Evolutionary conservation across 2,329 filamentous ascomycete genomes (phyloP).

Genomic region (Colletotrichum scovillei): DNA sequence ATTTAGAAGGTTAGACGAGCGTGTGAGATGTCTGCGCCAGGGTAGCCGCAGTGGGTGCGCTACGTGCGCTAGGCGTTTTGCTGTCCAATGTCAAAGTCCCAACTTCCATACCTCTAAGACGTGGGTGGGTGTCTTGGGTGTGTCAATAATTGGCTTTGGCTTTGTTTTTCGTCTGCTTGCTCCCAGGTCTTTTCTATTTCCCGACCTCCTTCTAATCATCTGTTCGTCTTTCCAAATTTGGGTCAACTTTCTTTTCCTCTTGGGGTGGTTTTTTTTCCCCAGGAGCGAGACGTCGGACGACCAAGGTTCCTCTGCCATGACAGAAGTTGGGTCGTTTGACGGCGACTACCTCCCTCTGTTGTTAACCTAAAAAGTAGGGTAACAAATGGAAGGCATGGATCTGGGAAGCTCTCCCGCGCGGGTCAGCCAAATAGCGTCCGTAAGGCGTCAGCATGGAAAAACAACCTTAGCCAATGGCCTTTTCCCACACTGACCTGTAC

Average conservation of each 20-base stretch:
- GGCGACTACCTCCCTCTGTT: background rate
- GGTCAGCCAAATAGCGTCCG: constrained; percentile 14
- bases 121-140: constrained; percentile 3
- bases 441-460: constrained; percentile 18
- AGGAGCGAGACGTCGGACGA: background rate
- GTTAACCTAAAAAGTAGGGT: no score
- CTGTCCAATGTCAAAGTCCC: constrained; percentile 1
- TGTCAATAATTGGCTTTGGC: constrained; percentile 7
- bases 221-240: background rate
- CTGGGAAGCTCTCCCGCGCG: constrained; percentile 9
- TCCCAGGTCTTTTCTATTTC: background rate
- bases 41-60: constrained; percentile 33
- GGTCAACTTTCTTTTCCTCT: constrained; percentile 1
- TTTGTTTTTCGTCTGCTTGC: constrained; percentile 7
- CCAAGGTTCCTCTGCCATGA: background rate
- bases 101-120: background rate
- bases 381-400: background rate
- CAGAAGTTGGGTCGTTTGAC: background rate
- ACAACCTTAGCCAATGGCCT: background rate
- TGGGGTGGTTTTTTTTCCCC: background rate
- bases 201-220: background rate
- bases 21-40: constrained; percentile 26
- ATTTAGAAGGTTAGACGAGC: constrained; percentile 34
- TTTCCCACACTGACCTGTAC: background rate
- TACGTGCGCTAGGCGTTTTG: constrained; percentile 34